Conservation (phyloP, 768 basidiomycete genomes). For the Tylopilus felleus region DNA sequence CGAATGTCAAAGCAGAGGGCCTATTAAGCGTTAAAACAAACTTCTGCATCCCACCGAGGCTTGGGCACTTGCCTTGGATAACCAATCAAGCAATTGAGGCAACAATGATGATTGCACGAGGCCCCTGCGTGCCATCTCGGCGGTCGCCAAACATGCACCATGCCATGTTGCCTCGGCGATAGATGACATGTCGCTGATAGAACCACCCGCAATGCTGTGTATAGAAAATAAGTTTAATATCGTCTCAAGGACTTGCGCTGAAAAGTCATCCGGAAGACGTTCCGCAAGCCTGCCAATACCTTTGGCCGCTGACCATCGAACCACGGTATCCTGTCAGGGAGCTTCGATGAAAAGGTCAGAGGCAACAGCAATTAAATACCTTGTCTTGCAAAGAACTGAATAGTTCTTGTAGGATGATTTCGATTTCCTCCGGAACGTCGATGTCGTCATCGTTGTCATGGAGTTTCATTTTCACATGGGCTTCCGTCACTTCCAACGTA, state of each 20-base stretch:
- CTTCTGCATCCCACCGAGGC: conserved; percentile 8
- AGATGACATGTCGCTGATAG: conserved; percentile 67
- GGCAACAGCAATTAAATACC: conserved; percentile 38
- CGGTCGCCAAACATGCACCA: conserved; percentile 87
- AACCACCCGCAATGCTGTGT: conserved; percentile 63
- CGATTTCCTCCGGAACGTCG: conserved; percentile 78
- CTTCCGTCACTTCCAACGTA: conserved; percentile 17
- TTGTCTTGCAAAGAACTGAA: conserved; percentile 77
- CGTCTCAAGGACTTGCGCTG: conserved; percentile 78
- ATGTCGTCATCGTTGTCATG: conserved; percentile 39
- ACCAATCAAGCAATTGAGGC: conserved; percentile 68
- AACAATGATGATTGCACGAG: conserved; percentile 60
- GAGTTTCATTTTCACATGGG: conserved; percentile 4
- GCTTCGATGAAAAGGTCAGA: background rate
- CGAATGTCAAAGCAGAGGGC: conserved; percentile 90
- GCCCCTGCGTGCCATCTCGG: conserved; percentile 86
- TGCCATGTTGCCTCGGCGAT: conserved; percentile 91
- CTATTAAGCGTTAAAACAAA: conserved; percentile 38
- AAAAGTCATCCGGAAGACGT: conserved; percentile 71
- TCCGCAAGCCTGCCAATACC: conserved; percentile 82
- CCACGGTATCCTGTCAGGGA: conserved; percentile 75
- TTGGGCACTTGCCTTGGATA: conserved; percentile 59
- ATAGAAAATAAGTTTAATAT: conserved; percentile 73
- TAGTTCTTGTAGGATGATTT: conserved; percentile 66
- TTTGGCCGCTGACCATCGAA: conserved; percentile 94